Evolutionary conservation across 2,329 filamentous ascomycete species (phyloP), one percentile per base, ranked within the genome.

Genomic region (Lasiodiplodia sp.): DNA sequence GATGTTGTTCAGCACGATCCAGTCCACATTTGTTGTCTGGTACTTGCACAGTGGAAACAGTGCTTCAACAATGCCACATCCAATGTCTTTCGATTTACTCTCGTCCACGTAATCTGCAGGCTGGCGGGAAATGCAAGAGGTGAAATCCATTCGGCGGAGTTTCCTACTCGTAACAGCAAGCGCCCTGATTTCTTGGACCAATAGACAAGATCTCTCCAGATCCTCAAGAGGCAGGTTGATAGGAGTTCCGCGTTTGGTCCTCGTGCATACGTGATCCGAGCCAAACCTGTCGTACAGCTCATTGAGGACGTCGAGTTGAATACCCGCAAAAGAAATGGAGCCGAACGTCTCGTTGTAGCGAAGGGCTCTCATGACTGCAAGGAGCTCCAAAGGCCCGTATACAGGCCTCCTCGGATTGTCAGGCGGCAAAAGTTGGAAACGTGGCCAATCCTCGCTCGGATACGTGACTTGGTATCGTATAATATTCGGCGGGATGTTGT

Each of bases 291-390:
- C 90, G 68, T 84, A 82, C 28, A 89, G 75, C 16, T 86, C 85
- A 71, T 91, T 89, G n/a, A 92, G 78, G 37, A 82, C 79, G 74
- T 92, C 89, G n/a, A 92, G 79, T 71, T 84, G 85, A 57, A 92
- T 85, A 49, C 86, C 86, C 34, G 85, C 85, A 74, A 92, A 92
- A 0, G 90, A 92, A 25, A 92, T 88, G 1, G 88, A 87, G 34
- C 82, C 82, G 76, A 92, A 92, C 0, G 84, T 86, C 73, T 92
- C 89, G 73, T 92, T 92, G 77, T 91, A 92, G 51, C 91, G 86
- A 66, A 92, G 77, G 11, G 90, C 85, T 70, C 90, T 85, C 82
- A 91, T 86, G n/a, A 92, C 85, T 4, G 90, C 89, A 37, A 92
- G 83, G n/a, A 92, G 79, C 74, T 92, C 90, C 28, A 89, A 76